Conservation (phyloP, 495 filamentous ascomycete species). For the Bathelium albidoporum region DNA sequence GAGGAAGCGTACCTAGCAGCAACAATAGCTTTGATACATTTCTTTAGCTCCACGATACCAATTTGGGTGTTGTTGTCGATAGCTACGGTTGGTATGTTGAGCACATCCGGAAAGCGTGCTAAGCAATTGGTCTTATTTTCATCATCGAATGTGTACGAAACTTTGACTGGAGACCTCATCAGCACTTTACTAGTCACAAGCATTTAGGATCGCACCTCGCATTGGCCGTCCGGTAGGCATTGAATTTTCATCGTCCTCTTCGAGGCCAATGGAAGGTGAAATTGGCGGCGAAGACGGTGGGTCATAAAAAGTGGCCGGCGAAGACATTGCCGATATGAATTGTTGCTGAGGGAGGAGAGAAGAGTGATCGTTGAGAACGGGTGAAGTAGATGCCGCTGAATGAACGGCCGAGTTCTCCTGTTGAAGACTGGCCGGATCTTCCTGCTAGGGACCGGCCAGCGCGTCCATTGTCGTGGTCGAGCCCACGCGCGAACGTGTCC, state of each 20-base stretch:
- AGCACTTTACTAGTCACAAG: background rate
- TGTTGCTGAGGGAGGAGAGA: background rate
- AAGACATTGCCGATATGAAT: background rate
- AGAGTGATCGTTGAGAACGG: background rate
- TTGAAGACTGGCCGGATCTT: background rate
- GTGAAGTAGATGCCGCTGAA: no score
- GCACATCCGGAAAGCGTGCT: conserved; percentile 72
- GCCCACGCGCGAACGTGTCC: background rate
- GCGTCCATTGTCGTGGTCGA: background rate
- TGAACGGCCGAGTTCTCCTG: no score
- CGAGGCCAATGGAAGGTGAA: background rate
- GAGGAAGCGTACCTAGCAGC: conserved; percentile 44
- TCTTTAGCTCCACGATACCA: conserved; percentile 81
- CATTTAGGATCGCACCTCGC: conserved; percentile 16
- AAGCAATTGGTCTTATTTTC: conserved; percentile 83
- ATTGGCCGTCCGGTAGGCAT: conserved; percentile 15
- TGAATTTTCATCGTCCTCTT: background rate
- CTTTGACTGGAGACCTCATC: conserved; percentile 56
- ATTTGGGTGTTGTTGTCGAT: conserved; percentile 70
- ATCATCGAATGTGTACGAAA: conserved; percentile 92
- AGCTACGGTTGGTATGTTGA: conserved; percentile 67
- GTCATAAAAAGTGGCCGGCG: background rate
- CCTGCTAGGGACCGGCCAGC: background rate
- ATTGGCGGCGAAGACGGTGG: background rate
- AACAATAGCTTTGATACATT: conserved; percentile 80